Percentiles rank a stretch among this genome's conserved stretches.
phyloP scores from a whole-genome alignment of 1,284 basidiomycete species.

The Sanghuangporus weigelae region DNA sequence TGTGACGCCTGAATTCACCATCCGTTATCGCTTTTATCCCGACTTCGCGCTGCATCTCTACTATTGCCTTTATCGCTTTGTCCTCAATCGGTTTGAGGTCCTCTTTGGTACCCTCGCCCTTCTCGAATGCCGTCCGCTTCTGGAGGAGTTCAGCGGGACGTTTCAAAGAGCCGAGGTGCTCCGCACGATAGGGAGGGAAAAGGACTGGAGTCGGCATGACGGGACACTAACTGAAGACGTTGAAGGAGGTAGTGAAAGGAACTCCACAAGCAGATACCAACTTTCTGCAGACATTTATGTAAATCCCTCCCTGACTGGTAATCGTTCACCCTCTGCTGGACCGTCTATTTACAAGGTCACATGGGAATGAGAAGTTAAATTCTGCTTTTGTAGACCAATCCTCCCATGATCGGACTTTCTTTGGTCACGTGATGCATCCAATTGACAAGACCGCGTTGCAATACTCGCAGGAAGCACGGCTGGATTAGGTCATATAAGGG shows the following conservation, averaged over 20 bases:
- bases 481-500: not conserved
- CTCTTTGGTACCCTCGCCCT: conserved; percentile 30
- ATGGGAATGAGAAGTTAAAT: not conserved
- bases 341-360: not conserved
- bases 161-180: conserved; percentile 43
- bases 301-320: not conserved
- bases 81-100: conserved; percentile 41
- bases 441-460: not conserved
- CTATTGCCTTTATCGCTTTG: conserved; percentile 37
- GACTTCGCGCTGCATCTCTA: conserved; percentile 36
- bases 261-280: not conserved
- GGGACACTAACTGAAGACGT: not conserved
- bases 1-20: conserved; percentile 37
- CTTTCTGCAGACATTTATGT: not conserved
- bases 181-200: conserved; percentile 35
- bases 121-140: conserved; percentile 34
- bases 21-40: conserved; percentile 44
- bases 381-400: not conserved
- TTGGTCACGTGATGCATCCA: not conserved
- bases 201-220: conserved; percentile 9
- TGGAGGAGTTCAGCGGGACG: conserved; percentile 38
- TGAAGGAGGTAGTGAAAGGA: not conserved
- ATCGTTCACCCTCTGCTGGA: not conserved
- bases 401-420: not conserved
- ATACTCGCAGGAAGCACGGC: not conserved